These are phyloP conservation scores for Mucor piriformis DNA, from an alignment of 371 early-diverging fungal species.

Conservation along the genomic window DNA sequence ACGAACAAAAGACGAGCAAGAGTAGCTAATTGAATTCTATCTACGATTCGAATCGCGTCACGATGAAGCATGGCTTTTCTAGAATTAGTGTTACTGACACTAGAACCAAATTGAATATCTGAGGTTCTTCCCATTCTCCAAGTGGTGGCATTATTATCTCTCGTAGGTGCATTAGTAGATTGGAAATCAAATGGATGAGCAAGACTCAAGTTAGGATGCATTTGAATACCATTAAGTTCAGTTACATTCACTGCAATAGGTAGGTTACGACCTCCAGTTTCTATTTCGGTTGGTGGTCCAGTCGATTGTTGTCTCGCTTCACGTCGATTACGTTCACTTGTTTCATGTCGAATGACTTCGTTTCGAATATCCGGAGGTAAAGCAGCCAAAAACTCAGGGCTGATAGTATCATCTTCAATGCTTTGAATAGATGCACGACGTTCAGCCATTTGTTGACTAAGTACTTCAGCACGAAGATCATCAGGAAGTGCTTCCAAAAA, in stretches of 20 bases:
- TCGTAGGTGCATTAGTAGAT: background rate
- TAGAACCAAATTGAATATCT: background rate
- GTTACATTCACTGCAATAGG: constrained; percentile 29
- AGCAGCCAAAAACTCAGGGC: constrained; percentile 78
- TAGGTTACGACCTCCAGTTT: background rate
- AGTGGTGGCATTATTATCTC: constrained; percentile 1
- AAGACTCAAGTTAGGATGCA: constrained; percentile 4
- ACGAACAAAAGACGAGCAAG: constrained; percentile 86
- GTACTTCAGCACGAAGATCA: constrained; percentile 91
- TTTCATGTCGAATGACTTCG: constrained; percentile 73
- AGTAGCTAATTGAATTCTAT: constrained; percentile 76
- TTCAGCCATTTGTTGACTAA: constrained; percentile 64
- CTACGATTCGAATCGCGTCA: constrained; percentile 81
- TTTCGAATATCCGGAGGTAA: constrained; percentile 81
- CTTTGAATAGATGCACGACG: constrained; percentile 21
- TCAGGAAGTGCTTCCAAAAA: constrained; percentile 96
- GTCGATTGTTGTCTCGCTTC: constrained; percentile 25
- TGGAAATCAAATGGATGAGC: background rate
- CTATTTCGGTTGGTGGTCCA: constrained; percentile 31
- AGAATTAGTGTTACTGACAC: background rate
- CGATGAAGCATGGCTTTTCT: constrained; percentile 36
- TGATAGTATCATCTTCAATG: constrained; percentile 55
- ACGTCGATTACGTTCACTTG: constrained; percentile 56
- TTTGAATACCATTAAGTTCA: constrained; percentile 22
- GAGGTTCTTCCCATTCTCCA: constrained; percentile 9